Conservation (phyloP, 2,329 filamentous ascomycete species). For the Penicillium sumatraense region DNA sequence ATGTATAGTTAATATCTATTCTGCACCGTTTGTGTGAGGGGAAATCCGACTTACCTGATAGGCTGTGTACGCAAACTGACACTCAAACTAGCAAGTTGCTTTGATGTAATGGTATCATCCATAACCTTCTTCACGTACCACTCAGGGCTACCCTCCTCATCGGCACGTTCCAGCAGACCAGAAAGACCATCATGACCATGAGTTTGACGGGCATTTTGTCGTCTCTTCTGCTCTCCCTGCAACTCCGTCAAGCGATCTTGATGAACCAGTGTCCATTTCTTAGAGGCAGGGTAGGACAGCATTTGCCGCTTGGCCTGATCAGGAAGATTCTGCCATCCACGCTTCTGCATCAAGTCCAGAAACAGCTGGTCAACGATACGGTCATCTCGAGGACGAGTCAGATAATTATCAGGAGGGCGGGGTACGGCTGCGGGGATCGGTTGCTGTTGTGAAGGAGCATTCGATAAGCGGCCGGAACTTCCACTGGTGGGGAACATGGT, state of each 20-base stretch:
- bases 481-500: slow-evolving; percentile 28
- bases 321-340: slow-evolving; percentile 95
- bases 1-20: slow-evolving; percentile 16
- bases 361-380: slow-evolving; percentile 89
- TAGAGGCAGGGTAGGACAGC: slow-evolving; percentile 89
- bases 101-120: slow-evolving; percentile 90
- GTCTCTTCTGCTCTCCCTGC: slow-evolving; percentile 91
- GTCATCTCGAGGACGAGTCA: slow-evolving; percentile 59
- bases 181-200: slow-evolving; percentile 66
- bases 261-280: slow-evolving; percentile 97
- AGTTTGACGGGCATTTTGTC: slow-evolving; percentile 72
- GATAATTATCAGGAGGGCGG: slow-evolving; percentile 39
- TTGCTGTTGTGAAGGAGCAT: slow-evolving; percentile 26
- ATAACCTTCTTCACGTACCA: slow-evolving; percentile 98
- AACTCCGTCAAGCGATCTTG: slow-evolving; percentile 92
- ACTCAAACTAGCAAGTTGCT: slow-evolving; percentile 88
- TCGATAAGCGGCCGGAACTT: slow-evolving; percentile 36
- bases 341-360: slow-evolving; percentile 91
- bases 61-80: slow-evolving; percentile 95
- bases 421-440: slow-evolving; percentile 36
- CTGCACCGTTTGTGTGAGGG: not conserved
- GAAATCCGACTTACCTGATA: slow-evolving; percentile 61
- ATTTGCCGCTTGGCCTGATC: slow-evolving; percentile 95
- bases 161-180: slow-evolving; percentile 76
- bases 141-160: slow-evolving; percentile 94